Evolutionary conservation across 75 land plant genomes (phyloP), one percentile per base, ranked within the genome.

Genomic region (Picea glauca): DNA sequence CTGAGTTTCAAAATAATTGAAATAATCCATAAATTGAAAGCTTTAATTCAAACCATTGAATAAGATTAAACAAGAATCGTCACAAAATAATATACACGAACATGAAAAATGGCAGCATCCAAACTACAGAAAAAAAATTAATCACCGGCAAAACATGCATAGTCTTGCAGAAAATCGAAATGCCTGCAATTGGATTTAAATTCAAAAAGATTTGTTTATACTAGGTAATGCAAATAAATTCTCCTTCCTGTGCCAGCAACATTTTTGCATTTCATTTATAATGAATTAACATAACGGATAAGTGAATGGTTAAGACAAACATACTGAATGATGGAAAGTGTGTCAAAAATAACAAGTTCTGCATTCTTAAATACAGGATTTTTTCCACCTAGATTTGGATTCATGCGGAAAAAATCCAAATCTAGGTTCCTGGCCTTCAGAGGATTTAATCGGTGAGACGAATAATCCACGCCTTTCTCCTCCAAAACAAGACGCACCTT

Each of bases 301-400:
- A 70, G 35, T n/a, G 58, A 76, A 26, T 63, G 54, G 38, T 1
- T 1, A 78, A 60, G 60, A 75, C 58, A 57, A 54, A 84, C 93
- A 75, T 92, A 96, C 99, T 81, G 89, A 58, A 96, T 86, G 33
- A 94, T 96, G 50, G 92, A 85, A 78, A 94, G 83, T 4, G 96
- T 88, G 65, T 87, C 86, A 62, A 79, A 87, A 18, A 94, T 66
- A 58, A 87, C 80, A 77, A 83, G 88, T 59, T 83, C 76, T 2
- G 94, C 99, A 85, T 94, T 94, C 80, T 90, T 85, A 50, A 96
- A 86, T 62, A 96, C 91, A 32, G 99, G 99, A 7, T 94, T 83
- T 77, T 89, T 85, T 8, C 85, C 99, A 80, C 84, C n/a, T n/a
- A n/a, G n/a, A n/a, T n/a, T 83, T n/a, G 93, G 93, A 62, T 92